Conservation (phyloP, 1,284 basidiomycete species). For the Cerrena zonata region DNA sequence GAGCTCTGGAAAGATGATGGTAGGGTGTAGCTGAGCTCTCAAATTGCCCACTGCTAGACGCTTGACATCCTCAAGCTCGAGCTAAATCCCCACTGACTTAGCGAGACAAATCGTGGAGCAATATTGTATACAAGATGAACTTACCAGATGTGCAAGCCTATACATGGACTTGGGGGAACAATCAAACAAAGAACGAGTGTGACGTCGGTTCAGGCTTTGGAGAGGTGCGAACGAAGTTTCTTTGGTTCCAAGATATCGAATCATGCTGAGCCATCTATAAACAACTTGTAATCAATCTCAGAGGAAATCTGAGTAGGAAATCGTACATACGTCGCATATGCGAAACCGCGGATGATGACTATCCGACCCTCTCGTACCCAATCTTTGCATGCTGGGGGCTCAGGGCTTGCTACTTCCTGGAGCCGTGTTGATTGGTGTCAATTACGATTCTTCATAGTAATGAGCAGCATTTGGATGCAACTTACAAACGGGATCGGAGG, state of each 20-base stretch:
- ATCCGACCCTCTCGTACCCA: background rate
- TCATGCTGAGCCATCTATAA: conserved; percentile 11
- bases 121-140: background rate
- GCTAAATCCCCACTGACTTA: background rate
- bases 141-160: conserved; percentile 10
- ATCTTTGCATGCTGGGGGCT: too few relatives aligned
- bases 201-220: background rate
- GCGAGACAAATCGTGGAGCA: background rate
- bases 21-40: conserved; percentile 7
- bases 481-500: too few relatives aligned
- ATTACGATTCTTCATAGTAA: too few relatives aligned
- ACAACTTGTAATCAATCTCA: too few relatives aligned
- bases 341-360: background rate
- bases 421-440: too few relatives aligned
- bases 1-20: conserved; percentile 16
- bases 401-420: too few relatives aligned
- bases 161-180: conserved; percentile 16
- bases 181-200: background rate
- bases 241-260: conserved; percentile 14
- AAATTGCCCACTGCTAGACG: conserved; percentile 8
- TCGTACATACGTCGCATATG: background rate
- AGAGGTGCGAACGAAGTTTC: conserved; percentile 12
- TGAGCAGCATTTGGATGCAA: too few relatives aligned
- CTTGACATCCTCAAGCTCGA: conserved; percentile 12
- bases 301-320: too few relatives aligned